Conservation (phyloP, 176 grass and related monocot genomes). For the Aegilops bicornis region DNA sequence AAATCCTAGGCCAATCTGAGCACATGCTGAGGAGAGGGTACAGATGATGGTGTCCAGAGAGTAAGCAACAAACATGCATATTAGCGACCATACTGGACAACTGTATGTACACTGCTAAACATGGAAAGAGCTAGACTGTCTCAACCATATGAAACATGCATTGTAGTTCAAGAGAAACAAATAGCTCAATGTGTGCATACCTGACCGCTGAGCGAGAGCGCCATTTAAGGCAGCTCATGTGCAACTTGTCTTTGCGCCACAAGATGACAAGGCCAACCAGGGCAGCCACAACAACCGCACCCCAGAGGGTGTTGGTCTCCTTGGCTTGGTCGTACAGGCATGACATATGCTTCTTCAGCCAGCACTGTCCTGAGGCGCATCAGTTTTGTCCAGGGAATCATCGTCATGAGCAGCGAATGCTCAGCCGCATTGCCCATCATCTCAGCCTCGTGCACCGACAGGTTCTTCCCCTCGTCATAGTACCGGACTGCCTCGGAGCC, state of each 20-base stretch:
- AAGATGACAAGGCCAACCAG: slow-evolving; percentile 83
- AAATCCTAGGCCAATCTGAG: not conserved
- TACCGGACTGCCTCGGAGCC: slow-evolving; percentile 36
- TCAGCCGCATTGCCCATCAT: slow-evolving; percentile 19
- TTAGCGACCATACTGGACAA: not conserved
- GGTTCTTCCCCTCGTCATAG: slow-evolving; percentile 35
- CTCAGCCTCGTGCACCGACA: slow-evolving; percentile 32
- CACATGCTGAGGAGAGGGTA: not conserved
- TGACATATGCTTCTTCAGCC: slow-evolving; percentile 69
- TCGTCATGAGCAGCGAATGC: slow-evolving; percentile 13
- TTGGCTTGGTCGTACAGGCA: slow-evolving; percentile 79
- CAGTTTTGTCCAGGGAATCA: not conserved
- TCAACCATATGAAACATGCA: too few species aligned
- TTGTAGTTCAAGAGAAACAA: too few species aligned
- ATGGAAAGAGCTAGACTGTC: not conserved
- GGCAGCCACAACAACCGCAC: slow-evolving; percentile 69
- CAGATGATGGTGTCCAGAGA: not conserved
- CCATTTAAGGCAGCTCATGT: slow-evolving; percentile 55
- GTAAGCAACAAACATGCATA: not conserved
- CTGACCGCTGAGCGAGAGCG: slow-evolving; percentile 44
- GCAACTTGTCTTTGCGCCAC: slow-evolving; percentile 82
- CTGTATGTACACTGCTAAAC: not conserved
- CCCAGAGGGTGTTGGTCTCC: slow-evolving; percentile 78
- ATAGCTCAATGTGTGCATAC: slow-evolving; percentile 33
- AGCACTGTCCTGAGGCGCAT: slow-evolving; percentile 24